These are phyloP conservation scores for Rhizophagus sp. DNA, from an alignment of 192 early-diverging fungal genomes.

Conservation along the genomic window DNA sequence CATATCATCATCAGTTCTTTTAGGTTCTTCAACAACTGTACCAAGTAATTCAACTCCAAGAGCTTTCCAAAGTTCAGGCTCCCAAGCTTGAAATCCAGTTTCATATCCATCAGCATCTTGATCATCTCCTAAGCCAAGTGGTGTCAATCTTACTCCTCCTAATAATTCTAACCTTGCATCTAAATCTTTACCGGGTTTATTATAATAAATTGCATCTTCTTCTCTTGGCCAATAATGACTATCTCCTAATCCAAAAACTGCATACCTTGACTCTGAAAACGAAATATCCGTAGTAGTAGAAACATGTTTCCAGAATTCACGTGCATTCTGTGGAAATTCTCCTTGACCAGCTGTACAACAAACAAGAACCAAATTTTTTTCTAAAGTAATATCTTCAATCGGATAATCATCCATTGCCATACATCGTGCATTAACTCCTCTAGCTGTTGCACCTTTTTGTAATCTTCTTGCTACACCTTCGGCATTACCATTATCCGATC, in stretches of 20 bases:
- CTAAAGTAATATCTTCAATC: constrained; percentile 77
- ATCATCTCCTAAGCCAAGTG: constrained; percentile 86
- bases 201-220: constrained; percentile 89
- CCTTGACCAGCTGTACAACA: constrained; percentile 93
- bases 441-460: constrained; percentile 78
- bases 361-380: constrained; percentile 77
- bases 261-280: constrained; percentile 68
- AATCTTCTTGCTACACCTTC: constrained; percentile 83
- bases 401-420: constrained; percentile 82
- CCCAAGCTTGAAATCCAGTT: constrained; percentile 79
- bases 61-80: constrained; percentile 79
- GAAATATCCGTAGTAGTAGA: constrained; percentile 59
- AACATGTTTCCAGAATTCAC: constrained; percentile 87
- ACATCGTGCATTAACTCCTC: constrained; percentile 75
- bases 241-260: constrained; percentile 92
- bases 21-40: constrained; percentile 64
- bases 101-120: constrained; percentile 90
- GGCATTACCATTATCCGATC: constrained; percentile 90
- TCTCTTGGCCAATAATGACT: constrained; percentile 95
- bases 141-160: constrained; percentile 66
- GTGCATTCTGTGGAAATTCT: constrained; percentile 89
- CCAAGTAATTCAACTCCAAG: constrained; percentile 74
- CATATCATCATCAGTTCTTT: constrained; percentile 85
- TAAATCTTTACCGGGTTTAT: constrained; percentile 87
- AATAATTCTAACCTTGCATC: constrained; percentile 78